phyloP scores from a whole-genome alignment of 805 yeast species.

The Hanseniaspora occidentalis region DNA sequence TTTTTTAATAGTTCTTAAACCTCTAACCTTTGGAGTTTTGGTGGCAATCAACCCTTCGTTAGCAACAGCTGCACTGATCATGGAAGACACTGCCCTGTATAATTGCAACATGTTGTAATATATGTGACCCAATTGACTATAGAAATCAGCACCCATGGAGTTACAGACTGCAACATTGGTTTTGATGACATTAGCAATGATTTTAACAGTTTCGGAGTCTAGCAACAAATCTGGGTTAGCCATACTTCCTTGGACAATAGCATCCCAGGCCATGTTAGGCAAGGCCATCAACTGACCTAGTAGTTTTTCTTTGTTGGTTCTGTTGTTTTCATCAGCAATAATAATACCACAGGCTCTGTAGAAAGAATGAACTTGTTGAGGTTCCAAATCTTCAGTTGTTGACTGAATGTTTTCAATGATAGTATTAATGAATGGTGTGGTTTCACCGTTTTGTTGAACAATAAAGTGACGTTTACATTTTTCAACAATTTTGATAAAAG shows the following conservation, averaged over 20 bases:
- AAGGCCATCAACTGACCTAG: conserved; percentile 71
- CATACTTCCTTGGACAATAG: conserved; percentile 74
- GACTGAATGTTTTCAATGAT: conserved; percentile 72
- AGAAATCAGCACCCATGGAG: conserved; percentile 87
- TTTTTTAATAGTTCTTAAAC: conserved; percentile 90
- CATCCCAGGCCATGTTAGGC: conserved; percentile 92
- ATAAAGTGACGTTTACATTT: conserved; percentile 95
- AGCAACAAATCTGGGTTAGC: conserved; percentile 70
- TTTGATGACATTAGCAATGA: conserved; percentile 85
- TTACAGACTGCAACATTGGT: conserved; percentile 92
- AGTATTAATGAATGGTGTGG: conserved; percentile 83
- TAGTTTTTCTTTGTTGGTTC: conserved; percentile 56
- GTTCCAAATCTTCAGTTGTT: conserved; percentile 85
- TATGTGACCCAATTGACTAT: conserved; percentile 74
- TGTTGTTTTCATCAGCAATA: conserved; percentile 71
- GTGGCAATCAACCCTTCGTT: conserved; percentile 80
- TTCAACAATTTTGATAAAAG: conserved; percentile 88
- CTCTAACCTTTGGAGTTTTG: conserved; percentile 88
- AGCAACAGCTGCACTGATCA: conserved; percentile 73
- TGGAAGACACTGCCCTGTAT: conserved; percentile 76
- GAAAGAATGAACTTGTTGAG: conserved; percentile 96
- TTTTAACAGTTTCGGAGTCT: conserved; percentile 76
- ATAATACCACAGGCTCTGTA: conserved; percentile 96
- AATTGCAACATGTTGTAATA: conserved; percentile 83
- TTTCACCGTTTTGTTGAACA: conserved; percentile 70